phyloP scores from a whole-genome alignment of 169 alveolate genomes.

The Plasmodium chabaudi region DNA sequence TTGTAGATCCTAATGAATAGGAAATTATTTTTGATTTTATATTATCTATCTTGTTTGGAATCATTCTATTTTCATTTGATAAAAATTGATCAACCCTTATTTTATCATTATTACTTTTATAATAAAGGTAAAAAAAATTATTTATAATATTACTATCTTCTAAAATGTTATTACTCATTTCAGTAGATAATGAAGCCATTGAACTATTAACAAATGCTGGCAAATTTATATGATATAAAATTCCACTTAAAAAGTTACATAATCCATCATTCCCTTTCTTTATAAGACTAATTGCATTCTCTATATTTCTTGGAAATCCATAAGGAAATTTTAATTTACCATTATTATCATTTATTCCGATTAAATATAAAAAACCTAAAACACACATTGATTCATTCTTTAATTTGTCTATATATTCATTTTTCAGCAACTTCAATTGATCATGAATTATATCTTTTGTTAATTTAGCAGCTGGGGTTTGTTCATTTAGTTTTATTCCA shows the following conservation, averaged over 20 bases:
- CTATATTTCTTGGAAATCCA: constrained; percentile 91
- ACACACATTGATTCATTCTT: constrained; percentile 78
- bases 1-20: constrained; percentile 71
- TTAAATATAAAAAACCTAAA: constrained; percentile 85
- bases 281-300: constrained; percentile 78
- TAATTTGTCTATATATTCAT: constrained; percentile 33
- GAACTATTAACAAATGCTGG: constrained; percentile 86
- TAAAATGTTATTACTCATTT: constrained; percentile 27
- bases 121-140: constrained; percentile 51
- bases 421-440: constrained; percentile 50
- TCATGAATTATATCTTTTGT: constrained; percentile 55
- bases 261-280: constrained; percentile 87
- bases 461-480: constrained; percentile 52
- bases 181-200: constrained; percentile 29
- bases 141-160: constrained; percentile 9
- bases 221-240: constrained; percentile 87
- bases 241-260: constrained; percentile 84
- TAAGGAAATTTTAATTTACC: constrained; percentile 87
- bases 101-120: constrained; percentile 33
- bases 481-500: not conserved
- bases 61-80: constrained; percentile 47
- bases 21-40: constrained; percentile 66
- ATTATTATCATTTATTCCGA: constrained; percentile 84
- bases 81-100: constrained; percentile 30
- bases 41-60: constrained; percentile 23